Conservation (phyloP, 2,329 filamentous ascomycete genomes). For the Incumbomyces delicatus region DNA sequence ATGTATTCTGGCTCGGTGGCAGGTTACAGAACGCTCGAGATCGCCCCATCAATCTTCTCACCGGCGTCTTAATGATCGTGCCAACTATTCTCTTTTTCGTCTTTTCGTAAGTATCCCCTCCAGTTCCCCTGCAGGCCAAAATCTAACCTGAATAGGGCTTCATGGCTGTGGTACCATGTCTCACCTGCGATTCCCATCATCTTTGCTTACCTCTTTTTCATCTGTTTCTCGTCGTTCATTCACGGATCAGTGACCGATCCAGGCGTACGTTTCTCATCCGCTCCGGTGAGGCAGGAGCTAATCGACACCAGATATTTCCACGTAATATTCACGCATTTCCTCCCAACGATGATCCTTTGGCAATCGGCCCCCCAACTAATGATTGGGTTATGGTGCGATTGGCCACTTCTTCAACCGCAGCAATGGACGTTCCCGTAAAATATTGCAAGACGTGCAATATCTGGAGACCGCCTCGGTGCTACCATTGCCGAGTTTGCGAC, state of each 20-base stretch:
- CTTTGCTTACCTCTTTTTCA: constrained; percentile 83
- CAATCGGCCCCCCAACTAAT: constrained; percentile 72
- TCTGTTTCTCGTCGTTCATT: constrained; percentile 86
- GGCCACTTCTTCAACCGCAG: constrained; percentile 61
- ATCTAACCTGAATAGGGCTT: constrained; percentile 41
- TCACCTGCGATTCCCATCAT: constrained; percentile 81
- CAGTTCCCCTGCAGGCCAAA: background rate
- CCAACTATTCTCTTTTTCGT: constrained; percentile 75
- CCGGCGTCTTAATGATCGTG: constrained; percentile 67
- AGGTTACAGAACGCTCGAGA: constrained; percentile 80
- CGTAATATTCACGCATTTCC: constrained; percentile 86
- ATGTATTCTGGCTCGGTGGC: constrained; percentile 76
- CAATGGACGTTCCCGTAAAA: constrained; percentile 96
- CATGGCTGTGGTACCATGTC: constrained; percentile 76
- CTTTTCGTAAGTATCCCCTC: constrained; percentile 50
- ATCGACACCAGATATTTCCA: constrained; percentile 65
- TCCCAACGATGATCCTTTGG: constrained; percentile 72
- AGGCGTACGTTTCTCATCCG: constrained; percentile 55
- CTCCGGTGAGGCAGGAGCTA: background rate
- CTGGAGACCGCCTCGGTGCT: constrained; percentile 89
- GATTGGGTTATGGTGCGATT: constrained; percentile 91
- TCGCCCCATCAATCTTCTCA: constrained; percentile 79
- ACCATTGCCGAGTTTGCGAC: constrained; percentile 94
- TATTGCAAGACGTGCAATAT: constrained; percentile 97
- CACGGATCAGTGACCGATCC: constrained; percentile 90